Percentiles rank a stretch among this genome's conserved stretches.
Evolutionary conservation across 768 basidiomycete species (phyloP).

Genomic region (Leccinum sublutescens): DNA sequence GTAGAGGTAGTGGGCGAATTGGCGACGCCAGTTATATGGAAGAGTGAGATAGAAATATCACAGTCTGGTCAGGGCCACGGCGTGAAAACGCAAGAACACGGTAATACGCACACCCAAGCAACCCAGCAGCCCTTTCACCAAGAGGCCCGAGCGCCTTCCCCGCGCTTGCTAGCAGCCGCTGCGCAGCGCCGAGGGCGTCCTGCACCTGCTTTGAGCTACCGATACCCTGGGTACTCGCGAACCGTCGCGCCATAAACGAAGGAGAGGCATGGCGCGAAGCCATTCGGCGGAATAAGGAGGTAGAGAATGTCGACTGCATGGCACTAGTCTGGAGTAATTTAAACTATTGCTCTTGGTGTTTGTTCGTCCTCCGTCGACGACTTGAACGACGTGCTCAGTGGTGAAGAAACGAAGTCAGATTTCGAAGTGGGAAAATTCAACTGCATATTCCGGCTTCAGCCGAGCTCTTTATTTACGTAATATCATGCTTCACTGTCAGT

Average conservation of each 20-base stretch:
- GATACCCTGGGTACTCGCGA: constrained; percentile 46
- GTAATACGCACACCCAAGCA: constrained; percentile 52
- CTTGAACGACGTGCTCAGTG: constrained; percentile 1
- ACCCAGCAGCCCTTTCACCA: constrained; percentile 51
- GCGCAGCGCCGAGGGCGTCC: constrained; percentile 57
- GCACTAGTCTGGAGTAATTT: constrained; percentile 5
- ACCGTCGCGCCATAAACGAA: constrained; percentile 32
- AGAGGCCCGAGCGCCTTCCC: constrained; percentile 48
- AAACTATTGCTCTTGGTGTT: constrained; percentile 3
- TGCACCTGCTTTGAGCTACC: constrained; percentile 63
- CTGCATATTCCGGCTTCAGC: background rate
- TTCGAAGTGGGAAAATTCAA: background rate
- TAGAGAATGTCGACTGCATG: constrained; percentile 28
- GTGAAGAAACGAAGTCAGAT: background rate
- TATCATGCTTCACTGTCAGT: background rate
- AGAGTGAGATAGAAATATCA: background rate
- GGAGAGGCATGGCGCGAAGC: constrained; percentile 15
- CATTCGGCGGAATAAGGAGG: constrained; percentile 25
- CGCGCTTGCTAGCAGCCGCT: constrained; percentile 52
- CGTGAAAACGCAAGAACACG: background rate
- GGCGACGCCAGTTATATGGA: background rate
- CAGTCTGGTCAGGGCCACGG: constrained; percentile 3
- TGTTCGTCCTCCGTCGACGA: constrained; percentile 3
- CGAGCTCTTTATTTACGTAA: background rate
- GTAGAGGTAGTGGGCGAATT: background rate